phyloP scores from a whole-genome alignment of 192 early-diverging fungal genomes.

The Podila minutissima region DNA sequence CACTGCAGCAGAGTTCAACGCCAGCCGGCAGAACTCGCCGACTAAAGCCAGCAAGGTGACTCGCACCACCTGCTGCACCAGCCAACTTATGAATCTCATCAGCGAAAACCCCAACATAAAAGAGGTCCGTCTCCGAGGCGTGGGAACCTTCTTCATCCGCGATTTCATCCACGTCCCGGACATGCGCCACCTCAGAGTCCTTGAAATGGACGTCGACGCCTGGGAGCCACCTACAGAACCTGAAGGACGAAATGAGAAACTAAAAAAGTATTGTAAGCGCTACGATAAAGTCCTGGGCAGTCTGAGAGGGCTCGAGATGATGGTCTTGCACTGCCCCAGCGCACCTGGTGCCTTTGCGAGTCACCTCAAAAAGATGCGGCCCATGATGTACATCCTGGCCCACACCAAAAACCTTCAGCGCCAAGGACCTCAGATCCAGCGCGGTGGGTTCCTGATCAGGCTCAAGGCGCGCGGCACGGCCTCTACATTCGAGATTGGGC shows the following conservation, averaged over 20 bases:
- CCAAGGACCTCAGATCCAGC: no score
- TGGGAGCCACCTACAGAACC: no score
- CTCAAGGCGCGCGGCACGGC: no score
- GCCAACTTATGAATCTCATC: background rate
- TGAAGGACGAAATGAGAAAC: no score
- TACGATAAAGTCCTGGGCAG: background rate
- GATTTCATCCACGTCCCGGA: background rate
- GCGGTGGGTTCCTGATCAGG: no score
- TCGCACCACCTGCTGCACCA: background rate
- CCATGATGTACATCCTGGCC: background rate
- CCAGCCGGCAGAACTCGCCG: background rate
- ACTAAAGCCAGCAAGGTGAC: background rate
- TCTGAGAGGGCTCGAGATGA: background rate
- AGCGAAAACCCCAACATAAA: background rate
- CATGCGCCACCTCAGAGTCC: background rate
- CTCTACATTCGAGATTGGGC: no score
- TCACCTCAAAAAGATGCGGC: background rate
- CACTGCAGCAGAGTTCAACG: no score
- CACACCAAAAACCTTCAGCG: background rate
- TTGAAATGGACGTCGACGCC: background rate
- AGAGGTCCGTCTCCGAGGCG: background rate
- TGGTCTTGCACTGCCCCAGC: background rate
- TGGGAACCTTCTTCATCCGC: background rate
- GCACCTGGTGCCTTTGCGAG: background rate
- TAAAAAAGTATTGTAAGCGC: no score